A percentile compares a stretch with the other conserved stretches of the same genome.
These are phyloP conservation scores for Stropharia rugosoannulata DNA, from an alignment of 768 basidiomycete genomes.

Conservation along the genomic window DNA sequence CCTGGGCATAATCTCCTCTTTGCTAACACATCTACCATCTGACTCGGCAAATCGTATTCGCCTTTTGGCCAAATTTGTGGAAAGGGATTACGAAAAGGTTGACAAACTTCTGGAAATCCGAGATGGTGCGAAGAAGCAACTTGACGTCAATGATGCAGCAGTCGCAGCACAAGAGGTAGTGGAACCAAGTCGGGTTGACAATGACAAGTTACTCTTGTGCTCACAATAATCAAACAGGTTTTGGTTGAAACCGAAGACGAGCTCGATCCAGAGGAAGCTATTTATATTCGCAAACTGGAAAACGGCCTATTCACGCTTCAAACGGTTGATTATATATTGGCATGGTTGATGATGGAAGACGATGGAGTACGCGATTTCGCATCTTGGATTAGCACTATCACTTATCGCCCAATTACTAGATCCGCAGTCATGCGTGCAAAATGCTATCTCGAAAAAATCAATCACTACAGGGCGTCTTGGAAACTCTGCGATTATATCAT, in stretches of 20 bases:
- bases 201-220: neutral
- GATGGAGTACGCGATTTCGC: conserved; percentile 72
- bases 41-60: conserved; percentile 81
- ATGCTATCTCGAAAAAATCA: conserved; percentile 77
- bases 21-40: conserved; percentile 84
- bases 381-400: conserved; percentile 1
- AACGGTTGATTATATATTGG: conserved; percentile 90
- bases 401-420: conserved; percentile 41
- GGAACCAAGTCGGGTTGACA: conserved; percentile 4
- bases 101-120: conserved; percentile 91
- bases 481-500: conserved; percentile 67
- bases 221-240: conserved; percentile 43
- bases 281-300: conserved; percentile 87
- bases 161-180: conserved; percentile 73
- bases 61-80: conserved; percentile 91
- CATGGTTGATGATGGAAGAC: conserved; percentile 97
- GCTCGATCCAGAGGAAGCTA: conserved; percentile 66
- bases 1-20: conserved; percentile 83
- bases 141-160: conserved; percentile 62
- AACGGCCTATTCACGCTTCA: conserved; percentile 88
- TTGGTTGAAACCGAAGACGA: conserved; percentile 55
- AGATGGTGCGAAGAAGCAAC: conserved; percentile 61
- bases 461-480: conserved; percentile 67
- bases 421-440: conserved; percentile 69
- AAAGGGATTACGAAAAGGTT: conserved; percentile 88